Evolutionary conservation across 2,329 filamentous ascomycete genomes (phyloP).

Genomic region (Stromatinia cepivora): DNA sequence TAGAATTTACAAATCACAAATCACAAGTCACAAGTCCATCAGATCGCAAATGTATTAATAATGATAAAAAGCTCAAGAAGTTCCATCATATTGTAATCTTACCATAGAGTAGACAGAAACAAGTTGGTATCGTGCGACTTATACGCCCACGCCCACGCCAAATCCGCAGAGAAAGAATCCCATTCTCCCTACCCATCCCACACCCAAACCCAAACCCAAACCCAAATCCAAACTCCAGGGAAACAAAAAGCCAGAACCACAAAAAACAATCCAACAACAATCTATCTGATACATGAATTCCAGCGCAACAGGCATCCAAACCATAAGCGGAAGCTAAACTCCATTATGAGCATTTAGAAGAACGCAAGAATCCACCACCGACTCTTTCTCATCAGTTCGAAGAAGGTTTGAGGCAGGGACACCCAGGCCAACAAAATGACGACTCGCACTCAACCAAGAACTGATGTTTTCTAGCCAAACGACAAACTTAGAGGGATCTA

Average conservation of each 20-base stretch:
- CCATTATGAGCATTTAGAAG: conserved; percentile 7
- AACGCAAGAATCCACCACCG: background rate
- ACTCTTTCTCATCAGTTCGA: conserved; percentile 1
- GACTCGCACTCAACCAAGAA: conserved; percentile 6
- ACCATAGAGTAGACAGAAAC: background rate
- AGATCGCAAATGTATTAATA: background rate
- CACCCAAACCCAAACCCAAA: too few species aligned
- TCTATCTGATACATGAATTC: background rate
- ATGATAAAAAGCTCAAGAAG: background rate
- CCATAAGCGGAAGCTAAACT: background rate
- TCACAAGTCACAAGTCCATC: background rate
- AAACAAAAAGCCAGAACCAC: conserved; percentile 1
- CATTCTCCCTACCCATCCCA: background rate
- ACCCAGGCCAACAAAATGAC: conserved; percentile 9
- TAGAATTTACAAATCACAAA: background rate
- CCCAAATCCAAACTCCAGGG: background rate
- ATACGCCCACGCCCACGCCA: background rate
- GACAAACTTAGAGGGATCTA: conserved; percentile 15
- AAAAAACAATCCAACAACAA: conserved; percentile 6
- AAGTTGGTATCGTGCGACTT: conserved; percentile 13
- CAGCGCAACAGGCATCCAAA: conserved; percentile 10
- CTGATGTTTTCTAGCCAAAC: conserved; percentile 6
- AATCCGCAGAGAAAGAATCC: background rate
- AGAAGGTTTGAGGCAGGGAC: conserved; percentile 1
- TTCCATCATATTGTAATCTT: background rate